phyloP scores from a whole-genome alignment of 352 stramenopile species.

The Pythium insidiosum region DNA sequence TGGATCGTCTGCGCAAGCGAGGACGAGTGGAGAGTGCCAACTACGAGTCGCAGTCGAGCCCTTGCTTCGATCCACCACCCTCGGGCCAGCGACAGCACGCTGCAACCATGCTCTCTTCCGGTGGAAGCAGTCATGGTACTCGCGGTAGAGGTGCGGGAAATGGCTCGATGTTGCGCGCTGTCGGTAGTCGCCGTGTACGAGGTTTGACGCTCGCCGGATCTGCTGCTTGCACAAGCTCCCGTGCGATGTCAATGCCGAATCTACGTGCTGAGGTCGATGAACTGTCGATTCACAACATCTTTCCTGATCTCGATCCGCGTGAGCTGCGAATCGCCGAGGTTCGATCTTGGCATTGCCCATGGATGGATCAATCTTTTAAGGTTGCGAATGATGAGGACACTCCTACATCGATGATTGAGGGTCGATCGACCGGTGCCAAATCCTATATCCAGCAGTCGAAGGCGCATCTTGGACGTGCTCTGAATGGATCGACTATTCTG shows the following conservation, averaged over 20 bases:
- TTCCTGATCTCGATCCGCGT: slow-evolving; percentile 73
- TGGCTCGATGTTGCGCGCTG: slow-evolving; percentile 1
- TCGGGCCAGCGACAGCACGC: neutral
- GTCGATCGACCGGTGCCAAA: no score
- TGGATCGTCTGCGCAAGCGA: slow-evolving; percentile 51
- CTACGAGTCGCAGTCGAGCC: slow-evolving; percentile 18
- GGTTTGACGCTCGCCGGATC: slow-evolving; percentile 6
- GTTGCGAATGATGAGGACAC: slow-evolving; percentile 3
- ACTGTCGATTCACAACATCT: slow-evolving; percentile 56
- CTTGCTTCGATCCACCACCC: slow-evolving; percentile 4
- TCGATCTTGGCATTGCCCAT: slow-evolving; percentile 67
- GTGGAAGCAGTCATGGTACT: slow-evolving; percentile 3
- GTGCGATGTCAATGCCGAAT: slow-evolving; percentile 20
- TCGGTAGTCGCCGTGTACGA: slow-evolving; percentile 6
- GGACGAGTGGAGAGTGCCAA: slow-evolving; percentile 59
- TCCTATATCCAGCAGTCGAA: no score
- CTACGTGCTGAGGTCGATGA: slow-evolving; percentile 28
- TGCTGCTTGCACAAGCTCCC: slow-evolving; percentile 4
- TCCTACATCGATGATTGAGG: no score
- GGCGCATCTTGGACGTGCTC: no score
- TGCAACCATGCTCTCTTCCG: neutral
- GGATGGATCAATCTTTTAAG: slow-evolving; percentile 46
- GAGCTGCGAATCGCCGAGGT: slow-evolving; percentile 77
- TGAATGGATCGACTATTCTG: no score
- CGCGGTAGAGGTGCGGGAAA: neutral